phyloP scores from a whole-genome alignment of 129 eudicot genomes.

The Ambrosia artemisiifolia region DNA sequence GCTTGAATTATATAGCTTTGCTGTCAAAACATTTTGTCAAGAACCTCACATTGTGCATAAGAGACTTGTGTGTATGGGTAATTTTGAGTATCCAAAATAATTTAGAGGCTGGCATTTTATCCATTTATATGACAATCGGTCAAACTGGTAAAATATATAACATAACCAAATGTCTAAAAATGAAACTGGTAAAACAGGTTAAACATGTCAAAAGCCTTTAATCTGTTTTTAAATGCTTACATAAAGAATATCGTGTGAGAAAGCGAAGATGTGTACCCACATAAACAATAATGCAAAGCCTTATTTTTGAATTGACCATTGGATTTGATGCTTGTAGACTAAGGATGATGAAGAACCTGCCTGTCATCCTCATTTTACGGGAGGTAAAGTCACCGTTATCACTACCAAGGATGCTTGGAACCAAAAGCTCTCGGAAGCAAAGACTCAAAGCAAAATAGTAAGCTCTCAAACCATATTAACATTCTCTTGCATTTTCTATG shows the following conservation, averaged over 20 bases:
- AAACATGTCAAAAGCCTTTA: not conserved
- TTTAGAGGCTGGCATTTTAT: not conserved
- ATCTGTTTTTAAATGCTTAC: not conserved
- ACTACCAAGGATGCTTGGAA: slow-evolving; percentile 44
- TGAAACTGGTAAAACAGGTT: not conserved
- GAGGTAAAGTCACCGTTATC: slow-evolving; percentile 38
- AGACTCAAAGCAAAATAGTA: slow-evolving; percentile 36
- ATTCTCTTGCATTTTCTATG: not conserved
- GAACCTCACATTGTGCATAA: not conserved
- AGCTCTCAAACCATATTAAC: slow-evolving; percentile 10
- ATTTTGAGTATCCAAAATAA: not conserved
- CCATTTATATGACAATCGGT: not conserved
- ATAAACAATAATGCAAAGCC: not conserved
- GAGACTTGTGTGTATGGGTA: not conserved
- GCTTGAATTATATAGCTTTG: not conserved
- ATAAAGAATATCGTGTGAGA: no score
- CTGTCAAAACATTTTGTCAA: not conserved
- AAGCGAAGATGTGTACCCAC: not conserved
- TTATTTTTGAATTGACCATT: not conserved
- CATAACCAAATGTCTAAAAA: not conserved
- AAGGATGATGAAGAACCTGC: slow-evolving; percentile 24
- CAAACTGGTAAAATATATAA: not conserved
- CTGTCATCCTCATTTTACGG: slow-evolving; percentile 20
- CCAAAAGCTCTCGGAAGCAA: slow-evolving; percentile 39
- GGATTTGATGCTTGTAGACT: slow-evolving; percentile 19